Evolutionary conservation across 2,329 filamentous ascomycete species (phyloP), one percentile per base, ranked within the genome.

Genomic region (Claviceps sp.): DNA sequence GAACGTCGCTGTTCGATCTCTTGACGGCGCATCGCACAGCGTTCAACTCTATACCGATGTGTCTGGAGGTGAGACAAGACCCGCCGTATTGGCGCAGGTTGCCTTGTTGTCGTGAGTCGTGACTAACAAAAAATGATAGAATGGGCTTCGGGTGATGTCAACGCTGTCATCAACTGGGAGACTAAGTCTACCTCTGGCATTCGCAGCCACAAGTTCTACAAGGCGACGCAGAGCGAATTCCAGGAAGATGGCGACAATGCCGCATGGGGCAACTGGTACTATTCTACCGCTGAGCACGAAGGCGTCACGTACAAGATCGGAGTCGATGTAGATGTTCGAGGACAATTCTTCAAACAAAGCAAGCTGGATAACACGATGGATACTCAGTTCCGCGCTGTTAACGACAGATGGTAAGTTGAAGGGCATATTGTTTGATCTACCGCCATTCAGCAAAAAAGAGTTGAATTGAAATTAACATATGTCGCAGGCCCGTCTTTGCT

Each of bases 231-330:
- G 64, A 68, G 78, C 48, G 68, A 81, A 18, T 84, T 93, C 51
- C 77, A 78, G 1, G 89, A 95, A 63, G 70, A 70, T 13, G 69
- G 69, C 42, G 84, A 94, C 60, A 82, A 84, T 57, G 78, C 87
- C 0, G 84, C 89, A 69, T 95, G 89, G 89, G 89, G 89, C 2
- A 82, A 78, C 49, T 78, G 90, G 69, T 82, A 87, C 65, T 89
- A 89, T 65, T 82, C 84, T 13, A 89, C 79, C 3, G 78, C 81
- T 26, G 71, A 75, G 50, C 34, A 60, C 54, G 16, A 65, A 20
- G 74, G 73, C 24, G 70, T 82, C 22, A 80, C 77, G n/a, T 85
- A 83, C 62, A 81, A 90, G 65, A 84, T 78, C 52, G 88, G 87
- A 26, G 73, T 74, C 7, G 86, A 89, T 49, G 72, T 69, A 3